Percentiles rank a stretch among this genome's conserved stretches.
phyloP scores from a whole-genome alignment of 83 land plant genomes.

The Picea abies region DNA sequence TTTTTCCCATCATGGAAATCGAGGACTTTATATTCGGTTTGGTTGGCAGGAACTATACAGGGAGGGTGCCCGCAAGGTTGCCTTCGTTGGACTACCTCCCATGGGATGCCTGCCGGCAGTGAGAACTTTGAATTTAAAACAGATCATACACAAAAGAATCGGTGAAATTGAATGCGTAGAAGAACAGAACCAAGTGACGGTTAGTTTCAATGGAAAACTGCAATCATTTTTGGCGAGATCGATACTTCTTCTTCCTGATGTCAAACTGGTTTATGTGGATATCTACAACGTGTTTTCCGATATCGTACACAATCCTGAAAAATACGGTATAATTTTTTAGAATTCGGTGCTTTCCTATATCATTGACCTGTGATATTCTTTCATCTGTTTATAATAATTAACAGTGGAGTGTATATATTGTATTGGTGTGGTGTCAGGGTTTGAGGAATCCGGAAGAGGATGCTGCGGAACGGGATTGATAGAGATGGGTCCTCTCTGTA shows the following conservation, averaged over 20 bases:
- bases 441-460: constrained; percentile 33
- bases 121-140: constrained; percentile 18
- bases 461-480: constrained; percentile 52
- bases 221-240: constrained; percentile 2
- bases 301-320: constrained; percentile 32
- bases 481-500: constrained; percentile 38
- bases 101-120: constrained; percentile 54
- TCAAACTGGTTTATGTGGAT: constrained; percentile 27
- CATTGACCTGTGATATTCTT: neutral
- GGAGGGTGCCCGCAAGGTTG: constrained; percentile 32
- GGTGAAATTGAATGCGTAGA: constrained; percentile 22
- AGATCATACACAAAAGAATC: neutral
- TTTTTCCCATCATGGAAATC: neutral
- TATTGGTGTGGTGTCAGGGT: constrained; percentile 29
- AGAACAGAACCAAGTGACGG: constrained; percentile 21
- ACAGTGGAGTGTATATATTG: neutral
- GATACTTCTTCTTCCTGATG: neutral
- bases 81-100: constrained; percentile 42
- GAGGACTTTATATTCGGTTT: neutral
- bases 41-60: constrained; percentile 31
- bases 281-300: constrained; percentile 12
- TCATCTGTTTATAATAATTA: neutral
- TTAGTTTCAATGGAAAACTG: constrained; percentile 31
- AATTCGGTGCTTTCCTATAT: neutral
- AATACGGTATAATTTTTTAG: constrained; percentile 28